Evolutionary conservation across 352 stramenopile genomes (phyloP).

Genomic region (Phytophthora sp.): DNA sequence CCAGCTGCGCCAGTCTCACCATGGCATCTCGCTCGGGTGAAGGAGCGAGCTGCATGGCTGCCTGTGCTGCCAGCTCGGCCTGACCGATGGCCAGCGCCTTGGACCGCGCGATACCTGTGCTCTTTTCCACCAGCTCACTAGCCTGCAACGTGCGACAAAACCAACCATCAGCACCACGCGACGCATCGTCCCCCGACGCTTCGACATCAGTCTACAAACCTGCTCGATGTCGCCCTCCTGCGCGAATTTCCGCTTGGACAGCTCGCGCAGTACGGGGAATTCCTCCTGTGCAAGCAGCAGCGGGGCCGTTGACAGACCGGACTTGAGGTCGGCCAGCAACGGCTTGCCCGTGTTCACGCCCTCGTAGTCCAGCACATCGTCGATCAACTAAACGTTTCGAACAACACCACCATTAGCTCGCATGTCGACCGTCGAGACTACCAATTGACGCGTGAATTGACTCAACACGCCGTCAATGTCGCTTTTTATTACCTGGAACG

Average conservation of each 20-base stretch:
- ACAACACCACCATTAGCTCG: slow-evolving; percentile 11
- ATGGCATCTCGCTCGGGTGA: slow-evolving; percentile 86
- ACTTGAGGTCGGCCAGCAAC: slow-evolving; percentile 94
- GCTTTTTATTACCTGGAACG: slow-evolving; percentile 92
- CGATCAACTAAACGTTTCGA: slow-evolving; percentile 82
- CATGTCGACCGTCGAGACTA: slow-evolving; percentile 16
- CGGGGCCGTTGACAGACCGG: slow-evolving; percentile 96
- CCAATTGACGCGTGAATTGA: slow-evolving; percentile 1
- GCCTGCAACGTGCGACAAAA: slow-evolving; percentile 47
- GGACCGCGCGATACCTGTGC: slow-evolving; percentile 92
- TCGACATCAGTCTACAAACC: slow-evolving; percentile 37
- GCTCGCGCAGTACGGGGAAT: slow-evolving; percentile 90
- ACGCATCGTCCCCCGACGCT: not conserved
- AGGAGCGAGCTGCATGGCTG: slow-evolving; percentile 86
- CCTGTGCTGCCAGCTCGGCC: slow-evolving; percentile 95
- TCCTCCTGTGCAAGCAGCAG: slow-evolving; percentile 96
- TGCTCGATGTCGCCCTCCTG: slow-evolving; percentile 92
- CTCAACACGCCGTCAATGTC: not conserved
- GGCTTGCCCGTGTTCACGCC: slow-evolving; percentile 95
- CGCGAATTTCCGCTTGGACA: slow-evolving; percentile 93
- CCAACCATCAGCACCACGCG: slow-evolving; percentile 6
- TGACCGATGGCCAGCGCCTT: slow-evolving; percentile 96
- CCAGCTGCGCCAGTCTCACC: slow-evolving; percentile 84
- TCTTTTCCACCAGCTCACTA: slow-evolving; percentile 90
- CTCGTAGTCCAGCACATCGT: slow-evolving; percentile 99